Base-by-base conservation (phyloP, 2,329 filamentous ascomycete genomes). In the Aspergillus vadensis region DNA sequence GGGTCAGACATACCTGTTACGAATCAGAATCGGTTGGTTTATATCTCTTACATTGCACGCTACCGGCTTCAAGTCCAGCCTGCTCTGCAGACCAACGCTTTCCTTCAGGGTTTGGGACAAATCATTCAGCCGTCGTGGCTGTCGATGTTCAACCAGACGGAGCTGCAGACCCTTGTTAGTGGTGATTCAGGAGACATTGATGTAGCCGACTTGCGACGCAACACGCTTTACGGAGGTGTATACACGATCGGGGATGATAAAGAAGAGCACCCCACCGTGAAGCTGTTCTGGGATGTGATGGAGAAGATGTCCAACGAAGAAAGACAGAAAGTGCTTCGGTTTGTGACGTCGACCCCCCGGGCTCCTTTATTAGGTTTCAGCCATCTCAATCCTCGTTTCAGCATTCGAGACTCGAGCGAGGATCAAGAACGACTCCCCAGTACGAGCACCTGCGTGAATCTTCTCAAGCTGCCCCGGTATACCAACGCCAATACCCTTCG, bases 91-190 rank as follows among this genome's bases (percentile, higher is more conserved):
- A 97, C 93, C 0, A 84, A 87, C 21, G 92, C 92, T 1, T 99
- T 99, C 74, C 84, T 99, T 7, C 87, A 87, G 58, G 95, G 95
- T 0, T 86, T 99, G 1, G 87, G 90, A 21, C 84, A 88, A 65
- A 96, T 99, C 72, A 95, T 99, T 65, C 89, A 93, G 60, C 93
- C 94, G 0, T 86, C 87, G 3, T 99, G 95, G 95, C 84, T 99
- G 4, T 92, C 90, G 69, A 98, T 99, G 95, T 99, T 99, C 82
- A 99, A 99, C 76, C 94, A 97, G 74, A 87, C 87, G 3, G 95
- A 99, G 75, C 84, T 99, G 4, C 95, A 98, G 77, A 95, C 91
- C 1, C 87, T 99, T 5, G 90, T 99, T 15, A 91, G 92, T 56
- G 95, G 95, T 47, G 92, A 96, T 68, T 89, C 88, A 27, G 88